Base-by-base conservation (phyloP, 306 rosid genomes). In the Elaeagnus macrophylla region DNA sequence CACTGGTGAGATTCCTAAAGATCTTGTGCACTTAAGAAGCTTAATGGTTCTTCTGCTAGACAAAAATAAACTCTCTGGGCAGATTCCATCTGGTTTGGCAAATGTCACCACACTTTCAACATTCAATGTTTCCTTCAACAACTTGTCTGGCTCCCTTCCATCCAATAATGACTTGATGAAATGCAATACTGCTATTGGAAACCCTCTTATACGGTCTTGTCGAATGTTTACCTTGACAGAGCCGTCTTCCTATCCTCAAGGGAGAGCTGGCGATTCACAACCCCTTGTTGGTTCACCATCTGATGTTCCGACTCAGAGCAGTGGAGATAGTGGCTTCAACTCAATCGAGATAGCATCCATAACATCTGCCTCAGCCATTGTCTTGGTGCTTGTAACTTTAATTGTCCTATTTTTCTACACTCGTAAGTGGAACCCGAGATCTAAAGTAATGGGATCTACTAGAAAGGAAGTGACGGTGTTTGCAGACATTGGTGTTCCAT, bases 331-430 rank as follows among this genome's bases (percentile, higher is more conserved):
- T 17, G 54, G 84, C 44, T 82, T 89, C 68, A 86, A 65, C 66
- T 84, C 95, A 10, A 86, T 89, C 65, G 97, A 89, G 74, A 89
- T 86, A 66, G 97, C 95, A 59, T 83, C 90, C 67, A 87, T 89
- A 59, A 67, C 97, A n/a, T 85, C 94, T 73, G 97, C 97, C 17
- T 79, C 95, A 1, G 97, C 95, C 67, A 83, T 89, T 64, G 85
- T 86, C 54, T 83, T 81, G 1, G 97, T 89, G 70, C 95, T 89
- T 64, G 20, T 89, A 15, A 94, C 94, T 18, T 67, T 89, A 9
- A 73, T 83, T 54, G 61, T 83, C 51, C 72, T 89, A 1, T 89
- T 83, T 69, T 50, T 86, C 44, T 86, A 81, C 59, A 85, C 90
- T 13, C 80, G 90, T 35, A 89, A 81, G 77, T 89, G 95, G 88